phyloP scores from a whole-genome alignment of 768 basidiomycete species.

The Boletus barrowsii region DNA sequence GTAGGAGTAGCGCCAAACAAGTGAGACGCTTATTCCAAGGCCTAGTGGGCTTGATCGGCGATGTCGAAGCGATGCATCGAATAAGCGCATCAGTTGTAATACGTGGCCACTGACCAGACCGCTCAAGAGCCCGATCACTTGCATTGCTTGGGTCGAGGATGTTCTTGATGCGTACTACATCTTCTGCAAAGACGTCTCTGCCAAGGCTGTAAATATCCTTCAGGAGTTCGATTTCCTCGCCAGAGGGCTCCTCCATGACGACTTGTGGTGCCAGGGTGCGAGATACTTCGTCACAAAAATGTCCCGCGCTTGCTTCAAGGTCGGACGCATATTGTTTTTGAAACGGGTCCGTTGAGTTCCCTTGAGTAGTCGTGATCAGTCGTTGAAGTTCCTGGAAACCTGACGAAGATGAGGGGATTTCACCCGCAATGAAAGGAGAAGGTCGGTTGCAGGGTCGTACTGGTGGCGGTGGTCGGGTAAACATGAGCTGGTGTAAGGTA shows the following conservation, averaged over 20 bases:
- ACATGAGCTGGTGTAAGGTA: background rate
- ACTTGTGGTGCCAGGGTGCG: background rate
- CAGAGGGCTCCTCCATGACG: background rate
- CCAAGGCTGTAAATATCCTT: background rate
- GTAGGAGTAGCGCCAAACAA: conserved; percentile 22
- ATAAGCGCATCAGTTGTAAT: conserved; percentile 29
- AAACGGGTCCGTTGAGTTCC: background rate
- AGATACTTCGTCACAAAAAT: background rate
- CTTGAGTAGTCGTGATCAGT: background rate
- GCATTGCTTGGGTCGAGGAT: conserved; percentile 10
- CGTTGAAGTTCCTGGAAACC: background rate
- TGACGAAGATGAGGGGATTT: background rate
- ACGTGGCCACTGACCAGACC: conserved; percentile 37
- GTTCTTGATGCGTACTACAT: background rate
- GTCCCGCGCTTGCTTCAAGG: background rate
- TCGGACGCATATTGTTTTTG: background rate
- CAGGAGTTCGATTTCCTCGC: background rate
- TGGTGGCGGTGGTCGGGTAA: conserved; percentile 1
- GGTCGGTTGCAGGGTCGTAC: background rate
- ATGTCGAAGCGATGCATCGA: conserved; percentile 23
- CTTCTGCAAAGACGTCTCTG: background rate
- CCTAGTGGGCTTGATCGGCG: conserved; percentile 1
- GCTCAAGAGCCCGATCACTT: conserved; percentile 12
- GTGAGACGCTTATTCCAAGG: conserved; percentile 31
- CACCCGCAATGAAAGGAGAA: background rate